Base-by-base conservation (phyloP, 1,284 basidiomycete species). In the Uromyces viciae-fabae region DNA sequence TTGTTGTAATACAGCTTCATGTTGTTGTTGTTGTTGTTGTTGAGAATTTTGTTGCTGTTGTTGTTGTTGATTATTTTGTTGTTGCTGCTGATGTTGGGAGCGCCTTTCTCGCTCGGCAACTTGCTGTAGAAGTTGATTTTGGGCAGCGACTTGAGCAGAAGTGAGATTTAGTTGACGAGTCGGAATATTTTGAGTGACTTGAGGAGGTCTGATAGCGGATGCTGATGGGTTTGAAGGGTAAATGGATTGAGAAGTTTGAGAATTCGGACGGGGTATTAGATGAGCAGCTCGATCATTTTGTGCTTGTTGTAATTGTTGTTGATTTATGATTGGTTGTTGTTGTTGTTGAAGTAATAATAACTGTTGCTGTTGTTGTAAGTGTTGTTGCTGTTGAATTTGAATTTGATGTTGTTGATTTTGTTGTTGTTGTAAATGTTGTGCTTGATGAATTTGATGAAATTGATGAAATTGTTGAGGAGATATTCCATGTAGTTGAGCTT, bases 81-180 rank as follows among this genome's bases (percentile, higher is more conserved):
- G 66, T 43, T 69, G 66, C 43, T 69, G 66, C 19, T 43, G 66
- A 19, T 69, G 66, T 43, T 69, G 66, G 31, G 66, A 42, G 19
- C 33, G 7, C 31, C 66, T 15, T 43, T 69, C 43, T 25, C 64
- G 74, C 33, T 76, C 54, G n/a, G 42, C 38, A 22, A 62, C 22
- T 49, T 76, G 74, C 25, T 76, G 74, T 28, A 42, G 74, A 38
- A 60, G 54, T 60, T 75, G 74, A n/a, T 43, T 9, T 25, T 54
- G 43, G 31, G 42, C 42, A 7, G 42, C 14, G n/a, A 25, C 28
- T 38, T 43, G 25, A 40, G 33, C 33, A 25, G 19, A 25, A 22
- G 38, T 56, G 40, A 36, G 28, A 9, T 73, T 33, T 25, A 33
- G n/a, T 54, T 71, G 68, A 42, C 42, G 71, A 54, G 33, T 28